Evolutionary conservation across 345 rosid genomes (phyloP).

Genomic region (Sisymbrium altissimum): DNA sequence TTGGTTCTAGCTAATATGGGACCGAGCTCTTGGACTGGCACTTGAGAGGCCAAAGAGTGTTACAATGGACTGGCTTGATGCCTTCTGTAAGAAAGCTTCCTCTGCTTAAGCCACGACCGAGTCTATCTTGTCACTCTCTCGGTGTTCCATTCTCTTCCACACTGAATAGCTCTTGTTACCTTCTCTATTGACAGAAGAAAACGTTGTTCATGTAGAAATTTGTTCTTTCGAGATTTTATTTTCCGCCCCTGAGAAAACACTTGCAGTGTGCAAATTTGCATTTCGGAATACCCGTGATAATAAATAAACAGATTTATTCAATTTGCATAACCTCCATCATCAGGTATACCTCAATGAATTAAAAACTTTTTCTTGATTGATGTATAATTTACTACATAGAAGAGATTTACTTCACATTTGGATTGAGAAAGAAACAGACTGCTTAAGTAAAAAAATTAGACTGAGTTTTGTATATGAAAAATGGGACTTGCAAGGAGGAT

Average conservation of each 20-base stretch:
- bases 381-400: too few relatives aligned
- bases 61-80: slow-evolving; percentile 92
- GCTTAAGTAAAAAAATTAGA: too few relatives aligned
- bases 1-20: slow-evolving; percentile 82
- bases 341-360: not conserved
- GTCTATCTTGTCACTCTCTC: not conserved
- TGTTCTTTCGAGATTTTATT: not conserved
- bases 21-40: slow-evolving; percentile 89
- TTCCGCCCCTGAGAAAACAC: slow-evolving; percentile 1
- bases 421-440: too few relatives aligned
- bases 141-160: slow-evolving; percentile 2
- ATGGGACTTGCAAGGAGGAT: too few relatives aligned
- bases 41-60: slow-evolving; percentile 99
- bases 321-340: not conserved
- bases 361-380: not conserved
- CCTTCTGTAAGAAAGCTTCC: slow-evolving; percentile 63
- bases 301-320: slow-evolving; percentile 17
- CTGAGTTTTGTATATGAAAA: too few relatives aligned
- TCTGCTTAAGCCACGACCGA: slow-evolving; percentile 10
- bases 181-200: slow-evolving; percentile 15
- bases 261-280: slow-evolving; percentile 21
- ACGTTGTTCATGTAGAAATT: slow-evolving; percentile 15
- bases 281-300: slow-evolving; percentile 6
- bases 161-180: slow-evolving; percentile 4
- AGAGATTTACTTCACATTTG: too few relatives aligned